phyloP scores from a whole-genome alignment of 2,329 filamentous ascomycete species.

The Penicillium sp. region DNA sequence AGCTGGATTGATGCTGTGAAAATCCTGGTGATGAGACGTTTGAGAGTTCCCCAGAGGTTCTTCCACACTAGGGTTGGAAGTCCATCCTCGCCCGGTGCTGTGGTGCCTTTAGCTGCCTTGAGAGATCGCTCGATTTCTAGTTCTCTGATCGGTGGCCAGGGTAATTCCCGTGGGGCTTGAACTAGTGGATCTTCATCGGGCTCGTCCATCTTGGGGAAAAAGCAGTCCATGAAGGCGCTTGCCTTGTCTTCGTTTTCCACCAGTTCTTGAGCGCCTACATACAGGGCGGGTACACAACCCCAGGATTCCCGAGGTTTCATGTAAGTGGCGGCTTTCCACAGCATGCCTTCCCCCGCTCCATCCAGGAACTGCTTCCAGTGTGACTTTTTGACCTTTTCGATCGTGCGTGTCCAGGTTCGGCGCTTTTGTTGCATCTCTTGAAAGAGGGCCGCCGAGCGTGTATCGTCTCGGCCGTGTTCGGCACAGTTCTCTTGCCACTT shows the following conservation, averaged over 20 bases:
- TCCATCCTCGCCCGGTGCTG: slow-evolving; percentile 28
- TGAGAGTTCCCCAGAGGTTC: background rate
- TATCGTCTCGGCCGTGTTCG: slow-evolving; percentile 10
- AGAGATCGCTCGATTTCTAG: slow-evolving; percentile 18
- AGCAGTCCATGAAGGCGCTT: slow-evolving; percentile 3
- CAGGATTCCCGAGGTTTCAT: background rate
- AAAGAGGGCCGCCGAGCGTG: slow-evolving; percentile 10
- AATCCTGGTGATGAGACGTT: background rate
- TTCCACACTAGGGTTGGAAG: slow-evolving; percentile 29
- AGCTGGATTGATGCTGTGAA: slow-evolving; percentile 16
- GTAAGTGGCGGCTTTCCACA: slow-evolving; percentile 1
- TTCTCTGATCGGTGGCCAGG: slow-evolving; percentile 17
- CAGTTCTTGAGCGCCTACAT: background rate
- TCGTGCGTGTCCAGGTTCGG: slow-evolving; percentile 29
- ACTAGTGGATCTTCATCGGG: slow-evolving; percentile 2
- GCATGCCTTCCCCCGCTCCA: background rate
- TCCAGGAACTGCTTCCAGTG: slow-evolving; percentile 2
- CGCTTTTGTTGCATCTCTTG: slow-evolving; percentile 17
- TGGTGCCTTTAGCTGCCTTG: slow-evolving; percentile 20
- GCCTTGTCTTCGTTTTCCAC: slow-evolving; percentile 1
- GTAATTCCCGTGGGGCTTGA: slow-evolving; percentile 7
- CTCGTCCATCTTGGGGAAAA: slow-evolving; percentile 20
- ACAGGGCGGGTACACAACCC: background rate
- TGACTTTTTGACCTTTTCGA: background rate
- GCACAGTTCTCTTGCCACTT: slow-evolving; percentile 28